Evolutionary conservation across 176 grass and related monocot species (phyloP).

Genomic region (Phoenix roebelenii): DNA sequence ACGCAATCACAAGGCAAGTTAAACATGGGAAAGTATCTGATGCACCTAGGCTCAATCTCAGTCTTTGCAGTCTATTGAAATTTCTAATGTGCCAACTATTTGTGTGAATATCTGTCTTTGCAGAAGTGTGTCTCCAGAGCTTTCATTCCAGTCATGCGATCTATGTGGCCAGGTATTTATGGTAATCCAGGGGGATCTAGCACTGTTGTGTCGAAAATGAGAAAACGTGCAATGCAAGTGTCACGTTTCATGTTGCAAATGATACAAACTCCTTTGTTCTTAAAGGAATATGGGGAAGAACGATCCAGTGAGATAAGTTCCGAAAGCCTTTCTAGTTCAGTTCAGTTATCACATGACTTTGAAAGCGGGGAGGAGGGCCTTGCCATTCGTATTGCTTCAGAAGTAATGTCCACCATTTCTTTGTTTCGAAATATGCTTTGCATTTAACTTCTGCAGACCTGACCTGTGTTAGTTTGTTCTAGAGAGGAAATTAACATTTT

Average conservation of each 20-base stretch:
- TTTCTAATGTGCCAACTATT: slow-evolving; percentile 14
- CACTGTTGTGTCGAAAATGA: slow-evolving; percentile 47
- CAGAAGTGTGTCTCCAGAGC: slow-evolving; percentile 52
- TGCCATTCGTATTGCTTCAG: slow-evolving; percentile 67
- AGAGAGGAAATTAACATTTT: no score
- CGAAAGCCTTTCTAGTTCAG: slow-evolving; percentile 30
- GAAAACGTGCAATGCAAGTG: slow-evolving; percentile 53
- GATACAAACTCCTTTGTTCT: slow-evolving; percentile 65
- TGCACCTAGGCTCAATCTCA: no score
- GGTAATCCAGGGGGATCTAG: slow-evolving; percentile 58
- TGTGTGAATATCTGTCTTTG: background rate
- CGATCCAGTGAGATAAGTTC: slow-evolving; percentile 21
- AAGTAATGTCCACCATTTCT: slow-evolving; percentile 37
- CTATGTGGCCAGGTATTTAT: slow-evolving; percentile 77
- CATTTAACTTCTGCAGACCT: background rate
- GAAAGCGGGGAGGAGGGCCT: slow-evolving; percentile 59
- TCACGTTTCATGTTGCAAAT: slow-evolving; percentile 92
- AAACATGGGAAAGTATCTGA: background rate
- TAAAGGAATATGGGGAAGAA: slow-evolving; percentile 28
- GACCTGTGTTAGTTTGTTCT: no score
- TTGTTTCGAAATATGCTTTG: background rate
- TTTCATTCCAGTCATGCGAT: slow-evolving; percentile 69
- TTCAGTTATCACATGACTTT: slow-evolving; percentile 30
- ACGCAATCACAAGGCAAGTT: slow-evolving; percentile 67
- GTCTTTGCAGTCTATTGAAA: background rate